A percentile compares a stretch with the other conserved stretches of the same genome.
These are phyloP conservation scores for Phytophthora pluvialis DNA, from an alignment of 352 stramenopile species.

Conservation along the genomic window DNA sequence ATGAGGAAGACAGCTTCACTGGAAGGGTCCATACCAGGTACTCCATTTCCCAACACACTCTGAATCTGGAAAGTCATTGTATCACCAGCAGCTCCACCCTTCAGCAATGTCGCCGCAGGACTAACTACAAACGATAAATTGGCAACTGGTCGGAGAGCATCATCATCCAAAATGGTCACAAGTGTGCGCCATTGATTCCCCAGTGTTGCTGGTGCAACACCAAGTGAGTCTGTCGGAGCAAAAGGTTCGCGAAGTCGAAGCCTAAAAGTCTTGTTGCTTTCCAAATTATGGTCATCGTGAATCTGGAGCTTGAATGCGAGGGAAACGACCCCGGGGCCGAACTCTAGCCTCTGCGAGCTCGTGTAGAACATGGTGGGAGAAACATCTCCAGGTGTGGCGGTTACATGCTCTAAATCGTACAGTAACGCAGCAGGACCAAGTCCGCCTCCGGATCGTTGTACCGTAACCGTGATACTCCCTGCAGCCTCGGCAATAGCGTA, in stretches of 20 bases:
- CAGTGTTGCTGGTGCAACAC: slow-evolving; percentile 36
- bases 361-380: slow-evolving; percentile 91
- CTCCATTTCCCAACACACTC: slow-evolving; percentile 52
- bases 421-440: slow-evolving; percentile 70
- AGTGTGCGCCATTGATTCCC: slow-evolving; percentile 69
- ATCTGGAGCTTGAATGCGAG: slow-evolving; percentile 92
- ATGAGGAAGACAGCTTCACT: slow-evolving; percentile 27
- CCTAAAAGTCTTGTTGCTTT: slow-evolving; percentile 75
- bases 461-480: slow-evolving; percentile 79
- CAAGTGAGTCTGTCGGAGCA: slow-evolving; percentile 22
- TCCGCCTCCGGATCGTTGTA: slow-evolving; percentile 88
- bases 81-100: slow-evolving; percentile 49
- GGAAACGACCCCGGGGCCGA: slow-evolving; percentile 80
- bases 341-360: slow-evolving; percentile 75
- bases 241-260: slow-evolving; percentile 53
- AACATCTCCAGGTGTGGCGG: slow-evolving; percentile 75
- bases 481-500: slow-evolving; percentile 85
- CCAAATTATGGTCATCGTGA: slow-evolving; percentile 87
- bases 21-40: slow-evolving; percentile 21
- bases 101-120: slow-evolving; percentile 31
- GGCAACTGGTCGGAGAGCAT: slow-evolving; percentile 45
- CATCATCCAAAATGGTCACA: slow-evolving; percentile 81
- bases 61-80: slow-evolving; percentile 62
- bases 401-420: slow-evolving; percentile 90
- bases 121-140: slow-evolving; percentile 45